Base-by-base conservation (phyloP, 345 rosid species). In the Populus ilicifolia region DNA sequence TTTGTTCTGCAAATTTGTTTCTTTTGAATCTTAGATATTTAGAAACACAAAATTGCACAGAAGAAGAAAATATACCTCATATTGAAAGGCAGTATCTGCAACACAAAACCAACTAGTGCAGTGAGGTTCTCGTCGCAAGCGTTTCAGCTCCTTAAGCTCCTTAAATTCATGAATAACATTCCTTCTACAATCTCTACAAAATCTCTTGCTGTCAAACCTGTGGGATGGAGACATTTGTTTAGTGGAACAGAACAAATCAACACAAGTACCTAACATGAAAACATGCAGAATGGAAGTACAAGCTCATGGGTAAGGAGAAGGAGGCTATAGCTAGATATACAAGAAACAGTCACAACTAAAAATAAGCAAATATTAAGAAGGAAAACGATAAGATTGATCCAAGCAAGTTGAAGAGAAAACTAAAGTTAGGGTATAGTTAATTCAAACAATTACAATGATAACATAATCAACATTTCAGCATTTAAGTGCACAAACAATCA, bases 201-300 rank as follows among this genome's bases (percentile, higher is more conserved):
- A 96, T 84, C 95, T 91, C 88, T 93, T 96, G 91, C 93, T 87
- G 81, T 96, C 97, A 80, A 96, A 96, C 89, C 99, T 93, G 89
- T 75, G 74, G 79, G 39, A 79, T 62, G 64, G 79, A 79, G 69
- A 59, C 59, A 71, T 23, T 48, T 64, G 69, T 41, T 69, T 46
- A 35, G 72, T 4, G 59, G 41, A 75, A 75, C 2, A 5, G 48
- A 50, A 61, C 33, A 17, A 16, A 78, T 27, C 52, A 71, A 46
- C 64, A 54, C 16, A 27, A 79, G 27, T 39, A 39, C 70, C 70
- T 65, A 13, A 23, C 16, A 48, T 27, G 43, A 71, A 39, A 43
- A 17, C 29, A 23, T 39, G 62, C 59, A 76, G 68, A 79, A 77
- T 29, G 27, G 46, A 75, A 65, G 56, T 43, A 63, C 61, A 29